These are phyloP conservation scores for Lachancea mirantina DNA, from an alignment of 805 yeast genomes.

Conservation along the genomic window DNA sequence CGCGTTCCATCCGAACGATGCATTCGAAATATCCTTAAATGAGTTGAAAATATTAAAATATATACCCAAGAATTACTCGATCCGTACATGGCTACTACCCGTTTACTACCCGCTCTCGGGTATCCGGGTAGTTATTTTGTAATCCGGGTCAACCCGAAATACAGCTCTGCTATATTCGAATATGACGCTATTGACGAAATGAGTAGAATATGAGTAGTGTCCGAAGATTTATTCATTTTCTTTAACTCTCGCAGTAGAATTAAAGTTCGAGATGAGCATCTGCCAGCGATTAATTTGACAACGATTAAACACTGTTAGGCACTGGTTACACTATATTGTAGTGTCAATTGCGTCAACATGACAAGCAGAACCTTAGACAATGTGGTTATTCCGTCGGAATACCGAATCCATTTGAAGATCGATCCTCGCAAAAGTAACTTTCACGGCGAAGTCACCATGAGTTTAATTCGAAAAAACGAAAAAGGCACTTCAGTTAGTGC, in stretches of 20 bases:
- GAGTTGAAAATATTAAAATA: too few relatives aligned
- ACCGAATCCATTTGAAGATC: constrained; percentile 34
- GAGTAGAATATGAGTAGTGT: not conserved
- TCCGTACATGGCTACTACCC: constrained; percentile 1
- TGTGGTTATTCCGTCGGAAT: constrained; percentile 27
- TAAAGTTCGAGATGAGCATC: too few relatives aligned
- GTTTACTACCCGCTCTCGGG: constrained; percentile 1
- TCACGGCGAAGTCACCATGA: constrained; percentile 30
- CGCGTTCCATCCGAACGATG: too few relatives aligned
- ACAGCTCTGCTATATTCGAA: constrained; percentile 1
- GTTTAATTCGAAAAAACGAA: constrained; percentile 3
- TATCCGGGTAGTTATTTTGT: constrained; percentile 1
- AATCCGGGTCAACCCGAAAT: constrained; percentile 1
- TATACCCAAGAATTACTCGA: too few relatives aligned
- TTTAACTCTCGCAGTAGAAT: not conserved
- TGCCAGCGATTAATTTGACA: not conserved
- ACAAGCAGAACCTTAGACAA: constrained; percentile 19
- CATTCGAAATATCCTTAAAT: too few relatives aligned
- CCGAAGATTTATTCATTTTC: not conserved
- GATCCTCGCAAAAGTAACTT: constrained; percentile 44
- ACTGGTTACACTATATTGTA: too few relatives aligned
- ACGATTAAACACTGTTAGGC: too few relatives aligned
- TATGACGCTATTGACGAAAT: not conserved
- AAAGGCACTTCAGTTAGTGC: constrained; percentile 4
- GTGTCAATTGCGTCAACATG: not conserved